Evolutionary conservation across 2,329 filamentous ascomycete species (phyloP), one percentile per base, ranked within the genome.

Genomic region (Xylariaceae sp.): DNA sequence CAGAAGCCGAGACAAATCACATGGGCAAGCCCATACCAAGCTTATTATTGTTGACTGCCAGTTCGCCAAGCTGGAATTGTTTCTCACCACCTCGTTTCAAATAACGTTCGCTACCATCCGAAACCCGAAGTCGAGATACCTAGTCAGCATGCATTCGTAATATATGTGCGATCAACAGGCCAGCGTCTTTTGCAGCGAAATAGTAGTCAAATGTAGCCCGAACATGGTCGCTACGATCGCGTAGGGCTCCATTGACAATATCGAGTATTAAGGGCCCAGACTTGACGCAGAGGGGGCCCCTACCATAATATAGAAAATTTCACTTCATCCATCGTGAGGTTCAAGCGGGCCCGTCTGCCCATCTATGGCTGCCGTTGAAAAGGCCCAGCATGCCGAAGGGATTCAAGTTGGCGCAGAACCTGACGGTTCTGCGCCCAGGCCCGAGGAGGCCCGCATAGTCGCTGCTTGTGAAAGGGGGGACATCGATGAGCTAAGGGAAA

Each of bases 401-500:
- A 58, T 47, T 50, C 50, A 55, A 34, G 37, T 46, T 3, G 43
- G 43, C 32, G 51, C 26, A 40, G 58, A 55, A 40, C 36, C 51
- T 36, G 48, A 55, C 46, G 45, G 37, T 34, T 19, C 57, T 12
- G 46, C 51, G 41, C 47, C 46, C 49, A 47, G 44, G n/a, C 19
- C 15, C n/a, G 44, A 54, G 47, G 76, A 81, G 65, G 68, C 70
- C 57, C 65, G 75, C 45, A 84, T 87, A 45, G 69, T 79, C 18
- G 74, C 78, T 42, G 87, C 87, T 29, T 89, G 86, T 71, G 73
- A 72, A 58, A 72, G 71, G 64, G 75, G 70, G 48, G 80, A 89
- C 66, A 69, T 86, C 34, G 70, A 76, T 34, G 71, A 72, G 41
- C 75, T 91, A 51, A 75, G 80, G 56, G 65, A 65, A 12, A 73